Evolutionary conservation across 768 basidiomycete genomes (phyloP).

Genomic region (Suillus alpinus): DNA sequence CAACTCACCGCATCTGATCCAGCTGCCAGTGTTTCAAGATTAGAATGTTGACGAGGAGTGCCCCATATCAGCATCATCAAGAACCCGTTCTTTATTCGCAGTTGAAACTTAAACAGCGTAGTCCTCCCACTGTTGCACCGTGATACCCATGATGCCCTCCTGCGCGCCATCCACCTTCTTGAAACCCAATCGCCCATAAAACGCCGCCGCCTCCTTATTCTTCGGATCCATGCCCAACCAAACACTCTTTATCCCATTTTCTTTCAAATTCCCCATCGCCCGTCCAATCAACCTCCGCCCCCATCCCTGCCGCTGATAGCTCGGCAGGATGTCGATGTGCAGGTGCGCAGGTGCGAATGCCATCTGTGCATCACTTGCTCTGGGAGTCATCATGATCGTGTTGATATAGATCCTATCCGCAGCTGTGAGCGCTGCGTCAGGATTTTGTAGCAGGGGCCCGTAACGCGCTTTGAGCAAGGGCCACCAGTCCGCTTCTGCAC

Average conservation of each 20-base stretch:
- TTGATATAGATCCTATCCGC: slow-evolving; percentile 31
- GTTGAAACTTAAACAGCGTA: not conserved
- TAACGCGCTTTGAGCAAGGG: slow-evolving; percentile 58
- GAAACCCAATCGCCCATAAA: slow-evolving; percentile 67
- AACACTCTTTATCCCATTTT: slow-evolving; percentile 43
- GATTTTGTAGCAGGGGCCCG: slow-evolving; percentile 22
- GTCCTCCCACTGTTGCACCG: slow-evolving; percentile 38
- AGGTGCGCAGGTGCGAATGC: slow-evolving; percentile 70
- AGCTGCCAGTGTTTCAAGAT: not conserved
- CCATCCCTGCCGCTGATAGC: slow-evolving; percentile 67
- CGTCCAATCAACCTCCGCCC: slow-evolving; percentile 59
- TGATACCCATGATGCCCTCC: slow-evolving; percentile 52
- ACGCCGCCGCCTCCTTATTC: slow-evolving; percentile 57
- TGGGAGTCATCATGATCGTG: slow-evolving; percentile 33
- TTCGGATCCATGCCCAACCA: slow-evolving; percentile 70
- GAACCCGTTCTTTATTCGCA: not conserved
- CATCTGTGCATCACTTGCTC: slow-evolving; percentile 51
- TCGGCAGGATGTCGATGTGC: slow-evolving; percentile 70
- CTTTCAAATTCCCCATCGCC: slow-evolving; percentile 54
- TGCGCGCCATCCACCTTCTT: slow-evolving; percentile 49
- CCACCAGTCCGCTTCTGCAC: slow-evolving; percentile 62
- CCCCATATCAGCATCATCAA: not conserved
- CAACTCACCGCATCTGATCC: not conserved
- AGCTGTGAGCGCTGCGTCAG: slow-evolving; percentile 14
- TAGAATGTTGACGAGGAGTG: not conserved